These are phyloP conservation scores for Cephaloascus fragrans DNA, from an alignment of 805 yeast genomes.

Conservation along the genomic window DNA sequence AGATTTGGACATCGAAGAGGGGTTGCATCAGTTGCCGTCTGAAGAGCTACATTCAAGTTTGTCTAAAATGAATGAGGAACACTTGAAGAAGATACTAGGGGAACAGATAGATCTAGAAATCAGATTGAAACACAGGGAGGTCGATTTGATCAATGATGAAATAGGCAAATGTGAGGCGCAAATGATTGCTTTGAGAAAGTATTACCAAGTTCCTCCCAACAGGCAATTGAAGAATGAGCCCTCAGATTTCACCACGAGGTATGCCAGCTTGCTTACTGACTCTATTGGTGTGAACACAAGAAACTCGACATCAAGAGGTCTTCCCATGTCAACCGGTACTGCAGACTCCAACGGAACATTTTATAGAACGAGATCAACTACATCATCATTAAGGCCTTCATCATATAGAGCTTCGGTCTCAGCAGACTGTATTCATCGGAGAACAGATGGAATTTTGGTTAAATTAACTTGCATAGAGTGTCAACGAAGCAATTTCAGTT, in stretches of 20 bases:
- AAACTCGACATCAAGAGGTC: neutral
- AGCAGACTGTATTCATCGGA: constrained; percentile 46
- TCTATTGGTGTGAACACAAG: constrained; percentile 14
- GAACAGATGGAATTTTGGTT: constrained; percentile 66
- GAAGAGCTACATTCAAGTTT: neutral
- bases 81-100: constrained; percentile 18
- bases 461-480: constrained; percentile 62
- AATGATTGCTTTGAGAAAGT: constrained; percentile 38
- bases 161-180: constrained; percentile 50
- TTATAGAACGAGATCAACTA: constrained; percentile 40
- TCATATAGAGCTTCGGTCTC: constrained; percentile 13
- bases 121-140: constrained; percentile 48
- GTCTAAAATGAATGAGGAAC: neutral
- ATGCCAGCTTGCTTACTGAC: constrained; percentile 24
- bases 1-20: neutral
- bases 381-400: constrained; percentile 42
- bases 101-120: constrained; percentile 52
- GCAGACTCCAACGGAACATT: constrained; percentile 10
- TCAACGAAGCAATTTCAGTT: constrained; percentile 57
- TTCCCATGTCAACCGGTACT: constrained; percentile 2
- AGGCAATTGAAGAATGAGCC: constrained; percentile 31
- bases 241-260: constrained; percentile 31
- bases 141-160: constrained; percentile 39
- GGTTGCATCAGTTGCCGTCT: neutral
- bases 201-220: constrained; percentile 29